Conservation (phyloP, 768 basidiomycete genomes). For the Russula brevipes region DNA sequence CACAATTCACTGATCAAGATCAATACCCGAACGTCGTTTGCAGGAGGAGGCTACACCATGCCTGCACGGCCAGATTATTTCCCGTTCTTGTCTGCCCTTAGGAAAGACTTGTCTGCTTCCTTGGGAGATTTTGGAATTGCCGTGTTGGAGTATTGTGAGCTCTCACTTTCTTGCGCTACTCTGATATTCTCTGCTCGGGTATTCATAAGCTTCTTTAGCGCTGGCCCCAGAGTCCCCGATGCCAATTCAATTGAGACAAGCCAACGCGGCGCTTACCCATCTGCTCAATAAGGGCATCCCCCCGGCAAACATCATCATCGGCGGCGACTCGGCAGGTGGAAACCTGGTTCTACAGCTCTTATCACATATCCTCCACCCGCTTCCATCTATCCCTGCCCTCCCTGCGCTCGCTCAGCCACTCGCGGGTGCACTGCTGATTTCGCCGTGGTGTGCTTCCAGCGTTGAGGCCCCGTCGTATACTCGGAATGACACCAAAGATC, state of each 20-base stretch:
- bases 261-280: constrained; percentile 17
- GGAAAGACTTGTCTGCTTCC: neutral
- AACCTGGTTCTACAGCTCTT: constrained; percentile 25
- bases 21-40: neutral
- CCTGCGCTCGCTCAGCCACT: neutral
- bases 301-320: constrained; percentile 22
- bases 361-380: constrained; percentile 23
- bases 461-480: neutral
- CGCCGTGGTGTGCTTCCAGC: constrained; percentile 1
- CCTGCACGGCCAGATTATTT: neutral
- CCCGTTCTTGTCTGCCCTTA: neutral
- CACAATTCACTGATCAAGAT: neutral
- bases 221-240: constrained; percentile 11
- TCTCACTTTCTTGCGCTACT: too few species aligned
- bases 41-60: constrained; percentile 4
- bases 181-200: neutral
- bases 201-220: neutral
- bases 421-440: constrained; percentile 1
- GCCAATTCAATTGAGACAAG: constrained; percentile 27
- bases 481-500: neutral
- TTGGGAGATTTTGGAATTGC: constrained; percentile 5
- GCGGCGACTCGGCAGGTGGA: constrained; percentile 27
- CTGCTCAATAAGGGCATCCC: constrained; percentile 24
- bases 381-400: neutral
- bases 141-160: neutral